phyloP scores from a whole-genome alignment of 2,329 filamentous ascomycete species.

The Tolypocladium capitatum region DNA sequence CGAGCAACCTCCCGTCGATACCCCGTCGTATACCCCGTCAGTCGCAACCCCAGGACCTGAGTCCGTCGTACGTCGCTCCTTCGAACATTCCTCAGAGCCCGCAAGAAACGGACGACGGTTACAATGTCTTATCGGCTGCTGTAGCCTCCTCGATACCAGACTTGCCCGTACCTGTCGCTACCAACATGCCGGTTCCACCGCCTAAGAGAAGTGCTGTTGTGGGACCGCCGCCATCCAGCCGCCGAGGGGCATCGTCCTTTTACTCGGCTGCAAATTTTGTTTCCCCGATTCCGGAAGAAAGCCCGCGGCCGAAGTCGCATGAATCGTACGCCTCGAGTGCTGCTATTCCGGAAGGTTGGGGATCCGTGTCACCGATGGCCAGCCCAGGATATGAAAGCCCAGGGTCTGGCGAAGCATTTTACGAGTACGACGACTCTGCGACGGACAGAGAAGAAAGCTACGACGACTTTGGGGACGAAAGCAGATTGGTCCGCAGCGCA shows the following conservation, averaged over 20 bases:
- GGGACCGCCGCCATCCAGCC: constrained; percentile 46
- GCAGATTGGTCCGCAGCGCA: constrained; percentile 44
- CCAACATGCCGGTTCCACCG: constrained; percentile 14
- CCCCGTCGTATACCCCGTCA: constrained; percentile 43
- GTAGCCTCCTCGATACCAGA: constrained; percentile 45
- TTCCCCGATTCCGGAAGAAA: constrained; percentile 65
- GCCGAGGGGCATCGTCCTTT: constrained; percentile 48
- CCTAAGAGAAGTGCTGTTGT: constrained; percentile 37
- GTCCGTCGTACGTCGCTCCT: constrained; percentile 31
- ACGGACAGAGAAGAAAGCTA: constrained; percentile 28
- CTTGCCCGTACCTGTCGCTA: constrained; percentile 31
- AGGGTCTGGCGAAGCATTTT: constrained; percentile 31
- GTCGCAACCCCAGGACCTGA: constrained; percentile 41
- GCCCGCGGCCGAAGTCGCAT: constrained; percentile 41
- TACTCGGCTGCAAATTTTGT: constrained; percentile 55
- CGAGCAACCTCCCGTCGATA: constrained; percentile 46
- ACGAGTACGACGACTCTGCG: constrained; percentile 37
- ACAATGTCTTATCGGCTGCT: constrained; percentile 29
- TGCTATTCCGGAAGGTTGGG: constrained; percentile 58
- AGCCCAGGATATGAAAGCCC: constrained; percentile 21
- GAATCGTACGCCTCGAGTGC: constrained; percentile 59
- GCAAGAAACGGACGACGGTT: constrained; percentile 20
- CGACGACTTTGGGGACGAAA: constrained; percentile 40
- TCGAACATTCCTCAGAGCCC: constrained; percentile 19
- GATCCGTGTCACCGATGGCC: constrained; percentile 25